Base-by-base conservation (phyloP, 1,284 basidiomycete species). In the Megacollybia platyphylla region DNA sequence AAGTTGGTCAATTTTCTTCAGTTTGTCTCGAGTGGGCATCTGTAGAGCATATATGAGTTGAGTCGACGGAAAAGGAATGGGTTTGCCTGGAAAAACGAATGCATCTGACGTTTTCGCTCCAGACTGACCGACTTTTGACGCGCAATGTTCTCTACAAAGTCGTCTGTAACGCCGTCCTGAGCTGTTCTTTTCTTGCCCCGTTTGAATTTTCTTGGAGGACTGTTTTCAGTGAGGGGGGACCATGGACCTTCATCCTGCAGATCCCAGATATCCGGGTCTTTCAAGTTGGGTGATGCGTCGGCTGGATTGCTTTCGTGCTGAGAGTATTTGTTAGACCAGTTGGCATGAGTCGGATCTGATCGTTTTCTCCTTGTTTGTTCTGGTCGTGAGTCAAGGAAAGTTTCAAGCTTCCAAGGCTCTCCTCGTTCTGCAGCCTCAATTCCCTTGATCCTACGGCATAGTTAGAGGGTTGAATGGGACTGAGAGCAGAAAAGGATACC, bases 21-120 rank as follows among this genome's bases (percentile, higher is more conserved):
- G 51, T 48, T 79, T 76, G 38, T 72, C 62, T 15, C 71, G 56
- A 2, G 73, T 70, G 0, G 73, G 57, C 62, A 78, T 67, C 76
- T 78, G 44, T 4, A 36, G 36, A 11, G 36, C 15, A 15, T 15
- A 27, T 15, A 20, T n/a, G 40, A 39, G 11, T 40, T 9, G 11
- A 46, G 34, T 40, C 18, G 18, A 49, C 2, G 46, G 40, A 29
- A 30, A 41, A 17, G 4, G 37, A 37, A 36, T 7, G 20, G 24
- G 56, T 65, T 28, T 46, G 74, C 77, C 56, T 71, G 59, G 40
- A 62, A 72, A 49, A 79, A 79, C 8, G 46, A 18, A 45, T 73
- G 64, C 68, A 79, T 69, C 40, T 59, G 48, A 43, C 52, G 53
- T 41, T 59, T 68, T 17, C 64, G 62, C 31, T 61, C 57, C 10